Percentiles rank a stretch among this genome's conserved stretches.
Conservation (phyloP, 2,329 filamentous ascomycete genomes). For the Stemphylium beticola region DNA sequence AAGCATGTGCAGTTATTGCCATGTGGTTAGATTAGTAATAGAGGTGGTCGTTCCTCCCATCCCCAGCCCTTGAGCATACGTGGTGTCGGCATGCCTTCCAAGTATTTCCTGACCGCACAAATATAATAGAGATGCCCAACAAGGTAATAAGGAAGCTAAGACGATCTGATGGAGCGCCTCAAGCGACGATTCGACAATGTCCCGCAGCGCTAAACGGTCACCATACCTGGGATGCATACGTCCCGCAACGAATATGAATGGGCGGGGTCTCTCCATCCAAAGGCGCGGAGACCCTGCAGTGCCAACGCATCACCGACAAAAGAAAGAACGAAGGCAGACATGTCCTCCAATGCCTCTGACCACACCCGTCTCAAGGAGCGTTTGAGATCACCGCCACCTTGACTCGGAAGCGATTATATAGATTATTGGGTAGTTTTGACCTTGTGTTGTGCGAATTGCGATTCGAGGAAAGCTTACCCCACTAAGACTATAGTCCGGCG, state of each 20-base stretch:
- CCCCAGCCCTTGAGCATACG: not conserved
- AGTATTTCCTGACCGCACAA: not conserved
- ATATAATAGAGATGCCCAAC: not conserved
- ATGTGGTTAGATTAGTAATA: not conserved
- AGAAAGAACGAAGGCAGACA: constrained; percentile 25
- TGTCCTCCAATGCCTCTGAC: constrained; percentile 38
- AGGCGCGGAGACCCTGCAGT: constrained; percentile 28
- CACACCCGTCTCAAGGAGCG: constrained; percentile 38
- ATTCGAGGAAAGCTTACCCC: constrained; percentile 22
- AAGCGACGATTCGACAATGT: constrained; percentile 27
- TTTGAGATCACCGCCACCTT: constrained; percentile 29
- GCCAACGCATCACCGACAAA: constrained; percentile 47
- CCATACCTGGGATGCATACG: constrained; percentile 22
- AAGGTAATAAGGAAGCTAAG: constrained; percentile 1
- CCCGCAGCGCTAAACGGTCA: constrained; percentile 27
- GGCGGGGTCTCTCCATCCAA: constrained; percentile 18
- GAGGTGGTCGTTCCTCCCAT: not conserved
- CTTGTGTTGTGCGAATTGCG: not conserved
- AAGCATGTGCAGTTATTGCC: not conserved
- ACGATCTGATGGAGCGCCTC: constrained; percentile 9
- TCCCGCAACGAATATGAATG: constrained; percentile 18
- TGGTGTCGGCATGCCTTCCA: not conserved
- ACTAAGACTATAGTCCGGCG: constrained; percentile 13
- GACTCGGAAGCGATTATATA: constrained; percentile 13
- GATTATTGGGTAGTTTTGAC: not conserved